Evolutionary conservation across 1,284 basidiomycete genomes (phyloP).

Genomic region (Gymnopus androsaceus): DNA sequence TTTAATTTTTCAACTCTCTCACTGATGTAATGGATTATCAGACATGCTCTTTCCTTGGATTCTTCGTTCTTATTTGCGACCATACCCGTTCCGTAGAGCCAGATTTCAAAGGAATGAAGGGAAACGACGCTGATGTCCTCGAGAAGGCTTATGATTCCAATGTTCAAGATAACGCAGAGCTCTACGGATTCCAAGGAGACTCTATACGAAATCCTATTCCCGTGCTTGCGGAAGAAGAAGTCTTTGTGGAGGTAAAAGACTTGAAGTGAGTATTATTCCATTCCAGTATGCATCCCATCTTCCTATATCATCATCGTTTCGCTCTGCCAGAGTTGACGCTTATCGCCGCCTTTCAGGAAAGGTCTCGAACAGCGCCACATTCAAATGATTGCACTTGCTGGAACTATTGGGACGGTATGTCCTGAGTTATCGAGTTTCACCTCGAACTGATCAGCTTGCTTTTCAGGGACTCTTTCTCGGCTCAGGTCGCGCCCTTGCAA

Average conservation of each 20-base stretch:
- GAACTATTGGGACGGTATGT: constrained; percentile 19
- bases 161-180: neutral
- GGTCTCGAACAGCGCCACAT: constrained; percentile 22
- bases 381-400: constrained; percentile 23
- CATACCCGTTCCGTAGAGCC: neutral
- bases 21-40: too few relatives aligned
- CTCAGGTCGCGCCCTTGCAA: constrained; percentile 27
- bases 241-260: constrained; percentile 1
- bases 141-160: neutral
- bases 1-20: too few relatives aligned
- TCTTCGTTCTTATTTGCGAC: neutral
- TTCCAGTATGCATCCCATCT: neutral
- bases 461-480: constrained; percentile 20
- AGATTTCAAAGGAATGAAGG: neutral
- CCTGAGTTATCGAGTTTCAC: neutral
- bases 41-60: neutral
- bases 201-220: neutral
- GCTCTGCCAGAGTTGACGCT: neutral
- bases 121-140: neutral
- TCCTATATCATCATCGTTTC: too few relatives aligned
- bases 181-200: too few relatives aligned
- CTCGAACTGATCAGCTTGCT: constrained; percentile 16
- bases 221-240: neutral
- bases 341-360: neutral
- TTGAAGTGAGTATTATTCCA: neutral